A percentile compares a stretch with the other conserved stretches of the same genome.
Evolutionary conservation across 2,329 filamentous ascomycete species (phyloP).

Genomic region (Achaetomium macrosporum): DNA sequence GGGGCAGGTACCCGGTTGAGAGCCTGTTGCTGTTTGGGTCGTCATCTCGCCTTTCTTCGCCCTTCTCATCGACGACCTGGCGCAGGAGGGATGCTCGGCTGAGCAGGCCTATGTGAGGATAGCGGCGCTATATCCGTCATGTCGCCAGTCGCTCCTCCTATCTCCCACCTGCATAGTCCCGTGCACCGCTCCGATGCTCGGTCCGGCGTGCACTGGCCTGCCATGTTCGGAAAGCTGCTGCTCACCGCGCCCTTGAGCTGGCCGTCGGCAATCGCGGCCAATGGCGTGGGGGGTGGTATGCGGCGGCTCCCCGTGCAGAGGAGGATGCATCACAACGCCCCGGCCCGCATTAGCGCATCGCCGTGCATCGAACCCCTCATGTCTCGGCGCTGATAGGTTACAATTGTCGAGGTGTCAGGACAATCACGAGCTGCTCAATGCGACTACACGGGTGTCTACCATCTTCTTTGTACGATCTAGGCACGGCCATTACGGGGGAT

Average conservation of each 20-base stretch:
- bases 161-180: background rate
- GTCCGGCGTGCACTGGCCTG: background rate
- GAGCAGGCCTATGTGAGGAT: background rate
- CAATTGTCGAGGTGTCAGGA: background rate
- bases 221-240: background rate
- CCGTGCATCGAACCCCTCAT: background rate
- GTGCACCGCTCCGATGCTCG: conserved; percentile 2
- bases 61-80: too few relatives aligned
- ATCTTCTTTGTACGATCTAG: background rate
- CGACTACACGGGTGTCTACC: too few relatives aligned
- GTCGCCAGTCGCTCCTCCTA: background rate
- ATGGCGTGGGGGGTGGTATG: background rate
- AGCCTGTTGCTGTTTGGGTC: background rate
- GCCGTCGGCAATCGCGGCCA: conserved; percentile 1
- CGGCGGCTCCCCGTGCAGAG: background rate
- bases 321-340: conserved; percentile 2
- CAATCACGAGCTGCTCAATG: too few relatives aligned
- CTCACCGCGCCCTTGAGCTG: background rate
- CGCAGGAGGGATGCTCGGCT: too few relatives aligned
- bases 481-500: background rate
- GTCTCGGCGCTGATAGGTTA: background rate
- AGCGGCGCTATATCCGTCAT: background rate
- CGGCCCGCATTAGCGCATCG: background rate
- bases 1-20: background rate
- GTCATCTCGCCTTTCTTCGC: background rate